Conservation (phyloP, 306 rosid genomes). For the Glycyrrhiza uralensis region DNA sequence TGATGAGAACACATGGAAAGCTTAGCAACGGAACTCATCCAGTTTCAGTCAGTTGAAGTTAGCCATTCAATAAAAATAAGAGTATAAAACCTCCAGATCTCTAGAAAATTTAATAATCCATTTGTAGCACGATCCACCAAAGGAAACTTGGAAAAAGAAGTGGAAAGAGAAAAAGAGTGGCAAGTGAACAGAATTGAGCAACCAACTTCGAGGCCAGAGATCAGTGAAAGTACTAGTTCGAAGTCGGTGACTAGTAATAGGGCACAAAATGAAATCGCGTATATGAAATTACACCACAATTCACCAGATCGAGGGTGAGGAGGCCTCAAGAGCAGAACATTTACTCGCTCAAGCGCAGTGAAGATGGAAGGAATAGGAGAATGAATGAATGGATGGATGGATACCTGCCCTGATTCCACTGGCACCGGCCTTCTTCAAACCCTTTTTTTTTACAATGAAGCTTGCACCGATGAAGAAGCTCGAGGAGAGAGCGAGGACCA, state of each 20-base stretch:
- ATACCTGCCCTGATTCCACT: slow-evolving; percentile 87
- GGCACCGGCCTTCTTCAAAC: slow-evolving; percentile 89
- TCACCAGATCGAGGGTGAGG: slow-evolving; percentile 4
- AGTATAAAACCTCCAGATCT: slow-evolving; percentile 26
- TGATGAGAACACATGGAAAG: neutral
- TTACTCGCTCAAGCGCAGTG: neutral
- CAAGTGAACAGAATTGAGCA: neutral
- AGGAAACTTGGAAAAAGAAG: neutral
- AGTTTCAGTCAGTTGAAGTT: slow-evolving; percentile 1
- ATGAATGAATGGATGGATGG: neutral
- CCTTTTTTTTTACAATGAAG: slow-evolving; percentile 89
- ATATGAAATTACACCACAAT: neutral
- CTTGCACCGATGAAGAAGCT: slow-evolving; percentile 88
- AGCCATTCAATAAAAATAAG: neutral
- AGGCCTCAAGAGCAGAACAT: neutral
- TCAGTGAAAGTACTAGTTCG: neutral
- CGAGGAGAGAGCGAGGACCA: slow-evolving; percentile 75
- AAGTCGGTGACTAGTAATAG: neutral
- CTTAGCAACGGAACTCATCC: neutral
- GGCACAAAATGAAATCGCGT: neutral
- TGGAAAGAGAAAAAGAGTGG: neutral
- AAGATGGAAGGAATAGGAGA: neutral
- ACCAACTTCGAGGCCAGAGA: neutral
- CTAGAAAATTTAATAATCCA: neutral
- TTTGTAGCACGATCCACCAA: neutral